Evolutionary conservation across 2,329 filamentous ascomycete species (phyloP).

Genomic region (Ophiocordyceps camponoti-floridani): DNA sequence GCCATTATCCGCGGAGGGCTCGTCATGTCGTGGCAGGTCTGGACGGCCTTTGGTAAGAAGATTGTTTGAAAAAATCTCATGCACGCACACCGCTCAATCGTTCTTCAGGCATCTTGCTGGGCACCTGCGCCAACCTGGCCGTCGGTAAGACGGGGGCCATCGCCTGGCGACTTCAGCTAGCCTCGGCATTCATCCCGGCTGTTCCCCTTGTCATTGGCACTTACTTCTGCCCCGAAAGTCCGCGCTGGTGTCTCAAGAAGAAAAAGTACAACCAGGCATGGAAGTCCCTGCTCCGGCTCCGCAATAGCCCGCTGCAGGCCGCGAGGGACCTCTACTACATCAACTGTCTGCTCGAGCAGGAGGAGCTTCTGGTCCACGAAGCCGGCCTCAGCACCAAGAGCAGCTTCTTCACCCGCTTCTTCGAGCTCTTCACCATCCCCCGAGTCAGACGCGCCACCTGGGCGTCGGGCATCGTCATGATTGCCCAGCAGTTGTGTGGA

Average conservation of each 20-base stretch:
- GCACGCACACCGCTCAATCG: no score
- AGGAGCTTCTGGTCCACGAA: constrained; percentile 10
- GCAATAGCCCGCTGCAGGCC: constrained; percentile 40
- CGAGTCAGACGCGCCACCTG: constrained; percentile 43
- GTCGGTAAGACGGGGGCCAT: constrained; percentile 40
- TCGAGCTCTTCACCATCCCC: constrained; percentile 39
- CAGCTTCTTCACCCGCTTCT: constrained; percentile 28
- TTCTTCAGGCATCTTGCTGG: constrained; percentile 41
- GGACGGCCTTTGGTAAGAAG: constrained; percentile 26
- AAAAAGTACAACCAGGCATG: constrained; percentile 34
- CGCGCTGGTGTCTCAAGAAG: constrained; percentile 50
- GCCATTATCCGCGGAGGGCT: constrained; percentile 32
- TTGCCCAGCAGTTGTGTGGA: constrained; percentile 43
- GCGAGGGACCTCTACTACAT: constrained; percentile 46
- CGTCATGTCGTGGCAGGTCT: constrained; percentile 38
- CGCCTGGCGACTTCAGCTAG: constrained; percentile 46
- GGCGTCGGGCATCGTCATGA: constrained; percentile 52
- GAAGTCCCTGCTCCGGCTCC: constrained; percentile 33
- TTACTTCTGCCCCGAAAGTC: constrained; percentile 46
- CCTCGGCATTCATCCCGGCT: constrained; percentile 46
- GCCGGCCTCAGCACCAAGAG: constrained; percentile 18
- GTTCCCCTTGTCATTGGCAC: constrained; percentile 38
- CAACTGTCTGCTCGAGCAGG: constrained; percentile 13
- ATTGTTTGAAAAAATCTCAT: rapidly evolving
- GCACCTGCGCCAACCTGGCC: constrained; percentile 45